These are phyloP conservation scores for Croton laevigatus DNA, from an alignment of 441 rosid species.

Conservation along the genomic window DNA sequence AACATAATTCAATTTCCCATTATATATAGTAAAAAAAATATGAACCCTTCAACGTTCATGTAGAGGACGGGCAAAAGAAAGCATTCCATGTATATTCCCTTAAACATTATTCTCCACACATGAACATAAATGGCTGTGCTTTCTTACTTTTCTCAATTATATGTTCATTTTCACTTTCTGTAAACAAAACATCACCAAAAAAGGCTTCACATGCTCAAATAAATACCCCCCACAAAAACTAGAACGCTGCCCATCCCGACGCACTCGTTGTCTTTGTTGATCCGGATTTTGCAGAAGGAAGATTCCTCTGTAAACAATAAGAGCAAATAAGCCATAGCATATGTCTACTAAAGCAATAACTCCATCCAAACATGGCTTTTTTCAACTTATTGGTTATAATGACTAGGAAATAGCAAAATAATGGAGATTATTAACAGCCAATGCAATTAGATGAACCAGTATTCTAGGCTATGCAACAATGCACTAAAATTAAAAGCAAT, in stretches of 20 bases:
- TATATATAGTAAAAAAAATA: constrained; percentile 9
- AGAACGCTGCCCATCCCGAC: constrained; percentile 98
- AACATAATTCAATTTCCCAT: constrained; percentile 18
- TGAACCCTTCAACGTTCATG: constrained; percentile 11
- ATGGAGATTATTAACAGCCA: background rate
- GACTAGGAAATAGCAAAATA: background rate
- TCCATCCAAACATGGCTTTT: background rate
- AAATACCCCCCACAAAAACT: constrained; percentile 21
- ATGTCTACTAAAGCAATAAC: background rate
- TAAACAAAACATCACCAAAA: constrained; percentile 24
- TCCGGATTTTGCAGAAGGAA: constrained; percentile 60
- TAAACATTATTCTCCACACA: constrained; percentile 33
- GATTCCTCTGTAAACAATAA: constrained; percentile 61
- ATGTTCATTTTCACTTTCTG: constrained; percentile 11
- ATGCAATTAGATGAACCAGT: too few species aligned
- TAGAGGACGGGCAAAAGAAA: background rate
- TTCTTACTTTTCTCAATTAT: constrained; percentile 22
- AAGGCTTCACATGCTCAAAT: constrained; percentile 16
- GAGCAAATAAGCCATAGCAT: background rate
- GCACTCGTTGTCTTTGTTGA: constrained; percentile 52
- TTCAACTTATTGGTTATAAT: background rate
- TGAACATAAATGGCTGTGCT: constrained; percentile 25
- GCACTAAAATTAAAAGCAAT: background rate
- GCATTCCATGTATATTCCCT: constrained; percentile 17
- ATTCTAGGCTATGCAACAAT: background rate